phyloP scores from a whole-genome alignment of 2,329 filamentous ascomycete genomes.

The Colletotrichum sp. region DNA sequence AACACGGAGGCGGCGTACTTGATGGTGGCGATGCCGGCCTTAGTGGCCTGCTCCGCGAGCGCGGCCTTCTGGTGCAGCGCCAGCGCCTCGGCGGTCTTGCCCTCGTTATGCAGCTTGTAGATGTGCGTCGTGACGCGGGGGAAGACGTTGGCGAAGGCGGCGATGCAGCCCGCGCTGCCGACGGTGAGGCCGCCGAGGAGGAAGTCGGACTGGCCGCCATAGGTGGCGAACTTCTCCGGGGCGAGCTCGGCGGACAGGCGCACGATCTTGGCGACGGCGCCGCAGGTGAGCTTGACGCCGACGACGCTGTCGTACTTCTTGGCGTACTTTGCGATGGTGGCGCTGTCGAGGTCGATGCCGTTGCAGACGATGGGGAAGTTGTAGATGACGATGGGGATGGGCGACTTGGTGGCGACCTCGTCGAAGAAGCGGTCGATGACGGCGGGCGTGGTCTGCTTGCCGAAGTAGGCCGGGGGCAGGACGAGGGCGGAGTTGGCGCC shows the following conservation, averaged over 20 bases:
- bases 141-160: slow-evolving; percentile 68
- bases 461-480: slow-evolving; percentile 69
- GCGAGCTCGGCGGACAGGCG: slow-evolving; percentile 58
- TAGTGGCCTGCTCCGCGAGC: slow-evolving; percentile 68
- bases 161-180: slow-evolving; percentile 65
- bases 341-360: slow-evolving; percentile 71
- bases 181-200: slow-evolving; percentile 64
- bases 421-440: slow-evolving; percentile 65
- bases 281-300: slow-evolving; percentile 71
- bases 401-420: slow-evolving; percentile 56
- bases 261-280: slow-evolving; percentile 73
- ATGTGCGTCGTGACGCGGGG: slow-evolving; percentile 61
- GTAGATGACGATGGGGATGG: slow-evolving; percentile 67
- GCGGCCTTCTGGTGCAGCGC: slow-evolving; percentile 66
- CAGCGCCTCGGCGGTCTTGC: slow-evolving; percentile 62
- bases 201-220: slow-evolving; percentile 77
- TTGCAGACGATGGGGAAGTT: slow-evolving; percentile 74
- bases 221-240: slow-evolving; percentile 66
- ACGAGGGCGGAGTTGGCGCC: slow-evolving; percentile 68
- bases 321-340: slow-evolving; percentile 60
- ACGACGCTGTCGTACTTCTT: slow-evolving; percentile 57
- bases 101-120: slow-evolving; percentile 65
- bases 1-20: slow-evolving; percentile 71
- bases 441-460: slow-evolving; percentile 61
- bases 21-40: slow-evolving; percentile 69